A percentile compares a stretch with the other conserved stretches of the same genome.
Conservation (phyloP, 768 basidiomycete species). For the Boletus eberwhitei region DNA sequence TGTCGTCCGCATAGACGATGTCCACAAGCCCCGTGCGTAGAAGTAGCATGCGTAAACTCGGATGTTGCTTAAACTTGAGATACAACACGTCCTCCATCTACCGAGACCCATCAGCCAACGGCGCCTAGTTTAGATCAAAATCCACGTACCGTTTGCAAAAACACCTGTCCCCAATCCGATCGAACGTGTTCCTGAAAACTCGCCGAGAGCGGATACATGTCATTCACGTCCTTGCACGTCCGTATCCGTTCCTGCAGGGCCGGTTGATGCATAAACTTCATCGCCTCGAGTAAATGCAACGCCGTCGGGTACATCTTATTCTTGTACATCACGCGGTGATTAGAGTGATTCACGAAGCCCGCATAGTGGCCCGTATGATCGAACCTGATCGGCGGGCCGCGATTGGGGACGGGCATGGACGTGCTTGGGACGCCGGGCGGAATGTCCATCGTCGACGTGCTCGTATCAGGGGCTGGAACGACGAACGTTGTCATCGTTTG, state of each 20-base stretch:
- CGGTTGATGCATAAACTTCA: constrained; percentile 57
- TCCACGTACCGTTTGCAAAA: constrained; percentile 42
- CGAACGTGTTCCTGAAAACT: constrained; percentile 37
- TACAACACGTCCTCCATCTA: constrained; percentile 70
- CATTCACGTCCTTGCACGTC: constrained; percentile 34
- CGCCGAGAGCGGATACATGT: constrained; percentile 37
- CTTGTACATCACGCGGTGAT: constrained; percentile 55
- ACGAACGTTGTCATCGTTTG: constrained; percentile 24
- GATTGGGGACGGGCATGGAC: constrained; percentile 18
- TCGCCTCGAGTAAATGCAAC: constrained; percentile 71
- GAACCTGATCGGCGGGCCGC: constrained; percentile 36
- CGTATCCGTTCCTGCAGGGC: constrained; percentile 59
- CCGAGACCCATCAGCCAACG: background rate
- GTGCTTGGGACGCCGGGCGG: background rate
- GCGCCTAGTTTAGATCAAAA: background rate
- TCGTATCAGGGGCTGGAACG: constrained; percentile 13
- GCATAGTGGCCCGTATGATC: constrained; percentile 39
- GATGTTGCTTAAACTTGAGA: constrained; percentile 71
- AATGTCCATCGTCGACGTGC: background rate
- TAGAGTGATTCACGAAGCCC: constrained; percentile 66
- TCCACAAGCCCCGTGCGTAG: constrained; percentile 48
- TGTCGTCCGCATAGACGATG: constrained; percentile 55
- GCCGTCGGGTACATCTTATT: constrained; percentile 63
- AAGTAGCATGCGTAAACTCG: constrained; percentile 50
- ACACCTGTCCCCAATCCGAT: constrained; percentile 55